phyloP scores from a whole-genome alignment of 257 asterid species.

The Avicennia marina region DNA sequence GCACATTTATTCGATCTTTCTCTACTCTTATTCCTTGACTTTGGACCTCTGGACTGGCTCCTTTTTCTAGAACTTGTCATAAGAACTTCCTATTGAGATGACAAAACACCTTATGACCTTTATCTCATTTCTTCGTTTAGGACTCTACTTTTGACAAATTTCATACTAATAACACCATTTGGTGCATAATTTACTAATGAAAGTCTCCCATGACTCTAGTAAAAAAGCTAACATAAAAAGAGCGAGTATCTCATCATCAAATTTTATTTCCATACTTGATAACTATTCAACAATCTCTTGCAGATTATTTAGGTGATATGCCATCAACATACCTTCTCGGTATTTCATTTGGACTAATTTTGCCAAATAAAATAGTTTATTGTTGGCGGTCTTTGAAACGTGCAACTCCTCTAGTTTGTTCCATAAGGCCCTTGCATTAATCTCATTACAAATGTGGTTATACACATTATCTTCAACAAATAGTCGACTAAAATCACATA shows the following conservation, averaged over 20 bases:
- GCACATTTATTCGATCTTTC: not conserved
- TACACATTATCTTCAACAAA: not conserved
- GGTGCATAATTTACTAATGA: not conserved
- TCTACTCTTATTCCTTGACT: not conserved
- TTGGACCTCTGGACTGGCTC: not conserved
- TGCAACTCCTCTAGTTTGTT: not conserved
- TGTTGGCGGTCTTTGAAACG: not conserved
- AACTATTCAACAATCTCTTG: not conserved
- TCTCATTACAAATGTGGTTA: not conserved
- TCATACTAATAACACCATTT: not conserved
- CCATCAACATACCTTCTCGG: not conserved
- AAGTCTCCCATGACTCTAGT: constrained; percentile 3
- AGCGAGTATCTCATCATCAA: constrained; percentile 10
- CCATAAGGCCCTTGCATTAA: not conserved
- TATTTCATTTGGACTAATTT: not conserved
- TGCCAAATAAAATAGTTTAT: not conserved
- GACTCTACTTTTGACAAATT: not conserved
- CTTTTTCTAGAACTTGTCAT: not conserved
- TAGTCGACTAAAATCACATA: not conserved
- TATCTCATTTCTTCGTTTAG: constrained; percentile 14
- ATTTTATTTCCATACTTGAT: not conserved
- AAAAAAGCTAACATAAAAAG: not conserved
- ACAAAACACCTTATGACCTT: not conserved
- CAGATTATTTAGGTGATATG: not conserved
- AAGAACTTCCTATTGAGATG: not conserved